These are phyloP conservation scores for Penicillium sp. DNA, from an alignment of 2,329 filamentous ascomycete genomes.

Conservation along the genomic window DNA sequence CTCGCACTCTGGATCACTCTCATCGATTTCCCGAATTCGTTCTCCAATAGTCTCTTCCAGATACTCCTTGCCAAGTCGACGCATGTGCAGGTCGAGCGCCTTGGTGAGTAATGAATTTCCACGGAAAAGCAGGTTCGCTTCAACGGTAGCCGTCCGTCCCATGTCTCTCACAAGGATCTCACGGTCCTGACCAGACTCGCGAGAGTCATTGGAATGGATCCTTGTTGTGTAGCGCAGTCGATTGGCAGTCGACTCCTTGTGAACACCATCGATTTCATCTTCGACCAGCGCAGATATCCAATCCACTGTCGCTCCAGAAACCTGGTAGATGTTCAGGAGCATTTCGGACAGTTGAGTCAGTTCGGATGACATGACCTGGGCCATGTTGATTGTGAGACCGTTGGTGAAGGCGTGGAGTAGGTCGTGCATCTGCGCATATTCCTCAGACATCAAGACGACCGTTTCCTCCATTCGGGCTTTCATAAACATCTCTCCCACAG, in stretches of 20 bases:
- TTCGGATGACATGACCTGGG: slow-evolving; percentile 76
- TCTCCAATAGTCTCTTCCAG: slow-evolving; percentile 85
- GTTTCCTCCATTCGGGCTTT: slow-evolving; percentile 85
- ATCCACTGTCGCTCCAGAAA: slow-evolving; percentile 79
- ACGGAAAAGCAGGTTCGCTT: slow-evolving; percentile 93
- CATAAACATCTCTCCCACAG: slow-evolving; percentile 82
- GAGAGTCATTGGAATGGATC: slow-evolving; percentile 66
- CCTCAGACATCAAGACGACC: slow-evolving; percentile 82
- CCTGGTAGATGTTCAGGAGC: slow-evolving; percentile 93
- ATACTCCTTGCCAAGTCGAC: slow-evolving; percentile 89
- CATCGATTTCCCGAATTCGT: slow-evolving; percentile 86
- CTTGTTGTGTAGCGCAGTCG: slow-evolving; percentile 67
- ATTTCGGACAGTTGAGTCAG: slow-evolving; percentile 82
- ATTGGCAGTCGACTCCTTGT: slow-evolving; percentile 77
- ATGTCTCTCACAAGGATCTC: slow-evolving; percentile 69
- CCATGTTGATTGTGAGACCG: slow-evolving; percentile 83
- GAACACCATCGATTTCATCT: slow-evolving; percentile 93
- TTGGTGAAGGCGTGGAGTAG: slow-evolving; percentile 84
- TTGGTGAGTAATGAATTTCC: slow-evolving; percentile 95
- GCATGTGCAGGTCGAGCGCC: slow-evolving; percentile 94
- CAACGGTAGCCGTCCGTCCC: slow-evolving; percentile 69
- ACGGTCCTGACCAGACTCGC: slow-evolving; percentile 60
- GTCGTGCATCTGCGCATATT: slow-evolving; percentile 83
- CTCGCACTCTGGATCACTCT: slow-evolving; percentile 89
- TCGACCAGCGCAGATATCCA: slow-evolving; percentile 95